Evolutionary conservation across 108 stramenopile genomes (phyloP).

Genomic region (Skeletonema costatum): DNA sequence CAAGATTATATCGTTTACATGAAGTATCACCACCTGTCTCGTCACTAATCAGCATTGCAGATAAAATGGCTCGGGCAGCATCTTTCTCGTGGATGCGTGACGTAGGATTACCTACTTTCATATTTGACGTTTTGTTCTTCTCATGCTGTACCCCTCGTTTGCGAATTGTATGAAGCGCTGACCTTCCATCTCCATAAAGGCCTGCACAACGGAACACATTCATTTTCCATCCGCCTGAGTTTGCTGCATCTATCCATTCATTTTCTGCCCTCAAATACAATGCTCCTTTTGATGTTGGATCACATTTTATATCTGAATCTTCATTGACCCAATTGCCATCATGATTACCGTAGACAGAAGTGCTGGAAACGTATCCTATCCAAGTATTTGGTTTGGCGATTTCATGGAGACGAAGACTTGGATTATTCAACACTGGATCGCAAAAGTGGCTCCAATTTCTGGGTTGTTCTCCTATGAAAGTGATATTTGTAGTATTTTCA

Average conservation of each 20-base stretch:
- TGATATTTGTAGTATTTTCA: background rate
- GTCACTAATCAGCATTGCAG: conserved; percentile 34
- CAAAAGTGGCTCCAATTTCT: conserved; percentile 23
- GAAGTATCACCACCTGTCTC: background rate
- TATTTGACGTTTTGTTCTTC: background rate
- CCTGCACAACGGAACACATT: conserved; percentile 78
- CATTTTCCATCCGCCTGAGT: conserved; percentile 16
- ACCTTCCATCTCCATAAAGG: conserved; percentile 64
- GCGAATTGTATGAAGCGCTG: conserved; percentile 72
- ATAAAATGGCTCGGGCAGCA: conserved; percentile 54
- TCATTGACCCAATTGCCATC: conserved; percentile 70
- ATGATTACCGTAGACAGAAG: conserved; percentile 87
- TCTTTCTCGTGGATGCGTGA: conserved; percentile 76
- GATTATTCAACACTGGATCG: conserved; percentile 30
- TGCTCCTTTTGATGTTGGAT: conserved; percentile 37
- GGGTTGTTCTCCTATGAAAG: conserved; percentile 14
- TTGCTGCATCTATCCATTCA: conserved; percentile 33
- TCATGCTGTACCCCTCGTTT: conserved; percentile 4
- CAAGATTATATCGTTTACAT: conserved; percentile 61
- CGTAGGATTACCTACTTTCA: conserved; percentile 27
- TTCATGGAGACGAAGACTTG: conserved; percentile 15
- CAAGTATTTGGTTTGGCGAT: conserved; percentile 25
- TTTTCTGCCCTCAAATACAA: conserved; percentile 30
- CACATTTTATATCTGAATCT: conserved; percentile 49
- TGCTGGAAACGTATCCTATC: conserved; percentile 72